Evolutionary conservation across 768 basidiomycete species (phyloP).

Genomic region (Hericium erinaceus): DNA sequence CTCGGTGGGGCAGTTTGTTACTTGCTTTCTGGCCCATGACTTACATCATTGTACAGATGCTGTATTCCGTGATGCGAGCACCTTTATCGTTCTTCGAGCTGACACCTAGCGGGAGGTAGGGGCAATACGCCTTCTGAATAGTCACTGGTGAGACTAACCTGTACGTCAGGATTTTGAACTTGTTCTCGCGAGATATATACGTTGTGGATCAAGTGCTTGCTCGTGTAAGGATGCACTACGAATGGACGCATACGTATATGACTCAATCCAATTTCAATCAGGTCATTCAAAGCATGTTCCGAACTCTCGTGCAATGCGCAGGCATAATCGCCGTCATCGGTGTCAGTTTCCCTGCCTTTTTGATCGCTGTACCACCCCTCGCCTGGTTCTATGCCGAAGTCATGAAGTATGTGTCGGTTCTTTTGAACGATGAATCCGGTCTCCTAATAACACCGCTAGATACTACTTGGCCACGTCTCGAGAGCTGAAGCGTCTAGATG

Average conservation of each 20-base stretch:
- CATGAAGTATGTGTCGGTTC: constrained; percentile 49
- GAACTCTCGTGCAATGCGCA: constrained; percentile 50
- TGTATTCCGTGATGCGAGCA: constrained; percentile 69
- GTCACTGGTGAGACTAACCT: background rate
- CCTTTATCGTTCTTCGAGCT: constrained; percentile 85
- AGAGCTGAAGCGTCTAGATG: constrained; percentile 82
- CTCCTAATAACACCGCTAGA: constrained; percentile 26
- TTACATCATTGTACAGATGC: constrained; percentile 43
- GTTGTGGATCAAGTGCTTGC: constrained; percentile 80
- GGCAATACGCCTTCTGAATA: constrained; percentile 9
- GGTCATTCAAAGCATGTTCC: constrained; percentile 60
- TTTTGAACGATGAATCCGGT: background rate
- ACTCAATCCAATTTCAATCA: constrained; percentile 7
- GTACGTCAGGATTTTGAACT: constrained; percentile 61
- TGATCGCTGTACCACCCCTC: constrained; percentile 67
- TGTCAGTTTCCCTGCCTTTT: constrained; percentile 71
- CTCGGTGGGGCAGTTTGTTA: constrained; percentile 33
- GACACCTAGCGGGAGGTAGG: constrained; percentile 75
- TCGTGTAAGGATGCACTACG: constrained; percentile 28
- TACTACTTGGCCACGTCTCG: constrained; percentile 85
- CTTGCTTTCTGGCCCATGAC: background rate
- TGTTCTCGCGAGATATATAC: constrained; percentile 86
- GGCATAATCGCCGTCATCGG: constrained; percentile 70
- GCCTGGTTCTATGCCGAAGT: constrained; percentile 73
- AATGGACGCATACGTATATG: background rate